phyloP scores from a whole-genome alignment of 1,284 basidiomycete species.

The Cutaneotrichosporon sp. region DNA sequence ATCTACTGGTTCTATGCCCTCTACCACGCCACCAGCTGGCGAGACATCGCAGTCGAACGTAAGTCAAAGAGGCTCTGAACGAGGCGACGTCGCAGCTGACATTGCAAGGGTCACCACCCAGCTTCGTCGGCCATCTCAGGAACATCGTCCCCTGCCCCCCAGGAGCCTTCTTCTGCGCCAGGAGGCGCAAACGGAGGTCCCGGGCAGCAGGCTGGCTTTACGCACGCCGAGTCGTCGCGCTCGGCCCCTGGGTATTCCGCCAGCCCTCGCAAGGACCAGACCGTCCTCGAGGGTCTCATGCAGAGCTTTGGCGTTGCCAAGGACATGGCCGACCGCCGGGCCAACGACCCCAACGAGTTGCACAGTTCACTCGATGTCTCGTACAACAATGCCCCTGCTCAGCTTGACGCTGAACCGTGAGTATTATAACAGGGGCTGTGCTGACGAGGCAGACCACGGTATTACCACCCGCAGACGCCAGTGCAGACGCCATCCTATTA shows the following conservation, averaged over 20 bases:
- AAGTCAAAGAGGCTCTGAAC: constrained; percentile 5
- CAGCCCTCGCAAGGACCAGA: constrained; percentile 27
- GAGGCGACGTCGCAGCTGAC: neutral
- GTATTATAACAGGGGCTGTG: constrained; percentile 27
- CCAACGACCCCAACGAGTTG: constrained; percentile 79
- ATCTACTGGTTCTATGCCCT: neutral
- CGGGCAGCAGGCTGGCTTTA: constrained; percentile 7
- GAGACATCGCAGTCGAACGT: constrained; percentile 16
- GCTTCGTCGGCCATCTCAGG: constrained; percentile 31
- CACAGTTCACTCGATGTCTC: constrained; percentile 89
- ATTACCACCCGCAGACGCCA: constrained; percentile 92
- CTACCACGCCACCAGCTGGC: neutral
- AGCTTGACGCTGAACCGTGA: constrained; percentile 89
- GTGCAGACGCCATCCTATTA: constrained; percentile 91
- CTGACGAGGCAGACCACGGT: constrained; percentile 65
- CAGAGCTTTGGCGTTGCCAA: constrained; percentile 89
- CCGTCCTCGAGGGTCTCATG: constrained; percentile 83
- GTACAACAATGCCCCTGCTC: constrained; percentile 81
- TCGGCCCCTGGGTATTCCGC: constrained; percentile 56
- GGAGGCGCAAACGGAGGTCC: constrained; percentile 3
- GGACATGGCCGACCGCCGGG: constrained; percentile 59
- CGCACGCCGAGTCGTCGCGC: constrained; percentile 49
- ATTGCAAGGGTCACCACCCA: constrained; percentile 20
- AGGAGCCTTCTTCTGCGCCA: neutral
- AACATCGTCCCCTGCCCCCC: constrained; percentile 15